Base-by-base conservation (phyloP, 2,329 filamentous ascomycete genomes). In the Fusarium dimerum region DNA sequence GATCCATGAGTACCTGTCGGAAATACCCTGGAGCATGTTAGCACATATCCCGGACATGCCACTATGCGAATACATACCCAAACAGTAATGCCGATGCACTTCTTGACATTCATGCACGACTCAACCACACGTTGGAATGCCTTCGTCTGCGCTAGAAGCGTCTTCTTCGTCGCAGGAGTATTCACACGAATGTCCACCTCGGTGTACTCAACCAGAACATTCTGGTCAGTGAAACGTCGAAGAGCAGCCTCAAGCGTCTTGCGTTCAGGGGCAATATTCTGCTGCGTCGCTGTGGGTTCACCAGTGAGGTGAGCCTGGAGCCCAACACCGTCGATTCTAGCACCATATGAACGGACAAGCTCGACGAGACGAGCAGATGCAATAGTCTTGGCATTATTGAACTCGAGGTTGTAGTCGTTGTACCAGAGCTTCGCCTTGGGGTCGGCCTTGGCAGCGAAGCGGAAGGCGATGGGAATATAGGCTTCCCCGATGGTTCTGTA, bases 351-450 rank as follows among this genome's bases (percentile, higher is more conserved):
- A 50, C 69, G 52, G 3, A 71, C 51, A 6, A 63, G 58, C 44
- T 63, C 60, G 38, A 75, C 68, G 15, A 76, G 61, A 10, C 55
- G 67, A 12, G 67, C 61, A 4, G 68, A 70, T 3, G 66, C 67
- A 6, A 63, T 62, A 0, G 67, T 61, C 60, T 76, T 75, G 7
- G 66, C 61, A n/a, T 62, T 61, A 9, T 66, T 60, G 3, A 60
- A 68, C 60, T 81, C 79, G 44, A 80, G 76, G 54, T 76, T 77
- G 66, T 81, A 82, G 62, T 82, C 65, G 43, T 82, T 82, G 68
- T 78, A 78, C 64, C 78, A 83, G 7, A 84, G 69, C 64, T 78
- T 81, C 2, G 77, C 76, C 6, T 67, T 63, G 0, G 76, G 75
- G 40, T 76, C 75, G 0, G 76, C 76, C 15, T 73, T 73, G 17